Conservation (phyloP, 371 early-diverging fungal species). For the Saksenaea vasiformis region DNA sequence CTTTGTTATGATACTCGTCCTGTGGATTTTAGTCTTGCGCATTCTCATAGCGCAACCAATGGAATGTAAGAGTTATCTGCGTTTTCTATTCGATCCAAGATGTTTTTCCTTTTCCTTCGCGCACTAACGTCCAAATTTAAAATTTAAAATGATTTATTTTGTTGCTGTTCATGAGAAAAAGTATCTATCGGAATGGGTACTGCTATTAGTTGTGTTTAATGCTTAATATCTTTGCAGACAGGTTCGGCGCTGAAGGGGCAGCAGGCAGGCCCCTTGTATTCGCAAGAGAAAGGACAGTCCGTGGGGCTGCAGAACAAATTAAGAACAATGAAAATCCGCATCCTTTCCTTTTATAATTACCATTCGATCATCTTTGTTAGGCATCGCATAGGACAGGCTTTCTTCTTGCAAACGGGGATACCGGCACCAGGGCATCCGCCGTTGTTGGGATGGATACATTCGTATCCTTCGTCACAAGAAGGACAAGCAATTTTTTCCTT, state of each 20-base stretch:
- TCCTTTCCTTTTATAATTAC: slow-evolving; percentile 15
- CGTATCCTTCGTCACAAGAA: slow-evolving; percentile 17
- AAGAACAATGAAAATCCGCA: background rate
- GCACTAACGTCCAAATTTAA: too few relatives aligned
- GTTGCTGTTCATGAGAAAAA: background rate
- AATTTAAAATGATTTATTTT: background rate
- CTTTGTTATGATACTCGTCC: too few relatives aligned
- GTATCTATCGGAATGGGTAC: background rate
- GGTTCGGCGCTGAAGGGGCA: background rate
- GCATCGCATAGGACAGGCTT: background rate
- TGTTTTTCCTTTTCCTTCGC: too few relatives aligned
- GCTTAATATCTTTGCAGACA: background rate
- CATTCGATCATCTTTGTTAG: slow-evolving; percentile 10
- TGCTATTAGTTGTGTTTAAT: background rate
- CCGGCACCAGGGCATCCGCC: slow-evolving; percentile 27
- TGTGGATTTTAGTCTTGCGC: background rate
- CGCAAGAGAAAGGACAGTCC: slow-evolving; percentile 15
- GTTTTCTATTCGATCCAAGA: background rate
- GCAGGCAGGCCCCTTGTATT: background rate
- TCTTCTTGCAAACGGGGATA: slow-evolving; percentile 17
- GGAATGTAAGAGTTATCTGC: background rate
- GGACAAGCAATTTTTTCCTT: slow-evolving; percentile 17
- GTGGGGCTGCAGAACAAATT: slow-evolving; percentile 11
- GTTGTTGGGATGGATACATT: slow-evolving; percentile 33
- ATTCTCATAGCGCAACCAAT: too few relatives aligned